Evolutionary conservation across 805 yeast species (phyloP).

Genomic region (Jamesozyma piceae): DNA sequence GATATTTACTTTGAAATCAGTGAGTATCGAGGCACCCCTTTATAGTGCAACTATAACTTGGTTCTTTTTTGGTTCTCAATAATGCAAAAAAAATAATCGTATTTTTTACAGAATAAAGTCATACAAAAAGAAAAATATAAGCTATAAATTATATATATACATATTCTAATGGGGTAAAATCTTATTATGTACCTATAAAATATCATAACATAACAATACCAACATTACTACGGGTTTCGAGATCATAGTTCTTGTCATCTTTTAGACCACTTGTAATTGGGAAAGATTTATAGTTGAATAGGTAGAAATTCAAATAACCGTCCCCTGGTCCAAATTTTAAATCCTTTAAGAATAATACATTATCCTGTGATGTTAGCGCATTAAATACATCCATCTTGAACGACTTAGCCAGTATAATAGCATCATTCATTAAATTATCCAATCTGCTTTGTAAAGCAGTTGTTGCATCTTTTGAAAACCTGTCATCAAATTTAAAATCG

Average conservation of each 20-base stretch:
- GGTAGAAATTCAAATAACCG: conserved; percentile 80
- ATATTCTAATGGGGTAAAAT: no score
- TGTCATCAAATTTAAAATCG: conserved; percentile 35
- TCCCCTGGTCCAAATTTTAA: conserved; percentile 90
- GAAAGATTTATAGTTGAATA: conserved; percentile 81
- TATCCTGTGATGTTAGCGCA: conserved; percentile 86
- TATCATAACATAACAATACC: conserved; percentile 79
- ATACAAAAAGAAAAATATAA: no score
- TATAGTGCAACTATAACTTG: no score
- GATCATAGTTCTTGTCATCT: conserved; percentile 42
- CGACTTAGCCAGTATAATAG: conserved; percentile 61
- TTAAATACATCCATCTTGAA: conserved; percentile 81
- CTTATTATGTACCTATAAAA: no score
- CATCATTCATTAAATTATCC: conserved; percentile 54
- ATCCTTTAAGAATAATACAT: conserved; percentile 69
- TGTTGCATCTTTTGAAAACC: conserved; percentile 35
- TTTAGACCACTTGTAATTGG: conserved; percentile 77
- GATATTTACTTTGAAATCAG: no score
- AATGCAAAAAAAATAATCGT: no score
- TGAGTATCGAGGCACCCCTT: no score
- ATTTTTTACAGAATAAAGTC: no score
- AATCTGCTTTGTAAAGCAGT: conserved; percentile 49
- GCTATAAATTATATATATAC: no score
- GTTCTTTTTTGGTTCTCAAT: no score
- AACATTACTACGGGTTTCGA: conserved; percentile 60